A percentile compares a stretch with the other conserved stretches of the same genome.
Conservation (phyloP, 1,284 basidiomycete genomes). For the Papiliotrema laurentii region DNA sequence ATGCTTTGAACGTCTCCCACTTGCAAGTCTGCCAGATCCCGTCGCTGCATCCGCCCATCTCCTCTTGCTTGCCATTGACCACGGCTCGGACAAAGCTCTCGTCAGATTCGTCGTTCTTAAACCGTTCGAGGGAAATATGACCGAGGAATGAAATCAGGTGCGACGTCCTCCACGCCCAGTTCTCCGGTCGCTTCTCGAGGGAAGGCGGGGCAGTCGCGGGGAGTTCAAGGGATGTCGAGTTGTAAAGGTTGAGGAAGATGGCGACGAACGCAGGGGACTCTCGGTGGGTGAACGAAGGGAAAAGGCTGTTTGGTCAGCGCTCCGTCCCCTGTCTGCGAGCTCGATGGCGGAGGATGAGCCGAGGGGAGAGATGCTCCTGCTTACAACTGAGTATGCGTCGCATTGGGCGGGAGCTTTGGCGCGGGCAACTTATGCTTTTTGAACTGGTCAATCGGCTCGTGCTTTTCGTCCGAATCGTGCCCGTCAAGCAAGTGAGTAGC, state of each 20-base stretch:
- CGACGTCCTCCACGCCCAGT: constrained; percentile 45
- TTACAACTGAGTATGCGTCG: constrained; percentile 41
- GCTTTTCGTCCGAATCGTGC: constrained; percentile 23
- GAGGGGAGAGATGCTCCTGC: constrained; percentile 2
- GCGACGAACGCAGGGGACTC: constrained; percentile 50
- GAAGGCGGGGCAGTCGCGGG: constrained; percentile 33
- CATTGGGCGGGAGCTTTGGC: constrained; percentile 43
- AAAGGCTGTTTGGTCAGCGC: constrained; percentile 34
- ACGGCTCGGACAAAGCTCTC: constrained; percentile 43
- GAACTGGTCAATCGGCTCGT: constrained; percentile 10
- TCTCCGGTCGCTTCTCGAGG: constrained; percentile 31
- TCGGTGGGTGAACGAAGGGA: constrained; percentile 50
- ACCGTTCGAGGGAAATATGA: constrained; percentile 48
- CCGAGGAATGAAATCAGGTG: constrained; percentile 51
- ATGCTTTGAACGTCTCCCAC: constrained; percentile 39
- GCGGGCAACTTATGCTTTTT: constrained; percentile 23
- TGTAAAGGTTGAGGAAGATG: constrained; percentile 49
- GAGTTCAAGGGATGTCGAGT: constrained; percentile 29
- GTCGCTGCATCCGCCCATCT: constrained; percentile 43
- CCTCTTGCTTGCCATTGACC: constrained; percentile 49
- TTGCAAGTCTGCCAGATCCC: constrained; percentile 43
- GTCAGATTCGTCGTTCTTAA: constrained; percentile 14
- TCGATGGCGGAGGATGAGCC: neutral
- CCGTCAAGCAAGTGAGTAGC: constrained; percentile 44
- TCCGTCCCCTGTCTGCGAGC: neutral